Evolutionary conservation across 2,329 filamentous ascomycete species (phyloP).

Genomic region (Macrophomina phaseolina): DNA sequence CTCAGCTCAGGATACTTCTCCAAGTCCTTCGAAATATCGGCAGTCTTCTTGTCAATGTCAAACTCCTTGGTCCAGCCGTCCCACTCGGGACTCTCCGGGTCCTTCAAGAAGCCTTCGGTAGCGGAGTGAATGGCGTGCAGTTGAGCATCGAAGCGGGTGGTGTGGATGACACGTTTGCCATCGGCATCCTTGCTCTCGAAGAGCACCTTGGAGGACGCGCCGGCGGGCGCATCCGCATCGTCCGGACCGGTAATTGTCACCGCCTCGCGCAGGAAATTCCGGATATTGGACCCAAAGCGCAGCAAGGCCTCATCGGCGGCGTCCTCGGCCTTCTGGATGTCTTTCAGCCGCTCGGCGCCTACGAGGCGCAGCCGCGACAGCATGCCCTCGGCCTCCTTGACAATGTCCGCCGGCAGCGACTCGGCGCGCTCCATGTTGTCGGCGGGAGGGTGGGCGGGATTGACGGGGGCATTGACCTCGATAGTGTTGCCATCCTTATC

Average conservation of each 20-base stretch:
- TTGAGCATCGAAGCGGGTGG: constrained; percentile 92
- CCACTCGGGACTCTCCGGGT: constrained; percentile 79
- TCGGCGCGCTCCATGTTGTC: constrained; percentile 50
- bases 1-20: constrained; percentile 86
- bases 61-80: constrained; percentile 75
- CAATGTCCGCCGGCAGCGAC: constrained; percentile 55
- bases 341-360: constrained; percentile 82
- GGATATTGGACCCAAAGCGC: constrained; percentile 87
- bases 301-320: constrained; percentile 94
- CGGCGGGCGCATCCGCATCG: constrained; percentile 46
- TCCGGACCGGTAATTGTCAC: constrained; percentile 82
- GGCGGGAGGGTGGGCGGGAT: constrained; percentile 32
- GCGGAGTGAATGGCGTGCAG: constrained; percentile 93
- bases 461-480: constrained; percentile 22
- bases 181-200: constrained; percentile 93
- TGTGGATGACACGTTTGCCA: constrained; percentile 92
- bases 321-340: constrained; percentile 90
- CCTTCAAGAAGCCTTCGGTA: constrained; percentile 77
- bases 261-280: constrained; percentile 88
- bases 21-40: constrained; percentile 79
- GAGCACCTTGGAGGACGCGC: constrained; percentile 64
- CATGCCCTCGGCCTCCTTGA: constrained; percentile 66
- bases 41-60: constrained; percentile 82
- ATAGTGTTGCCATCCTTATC: constrained; percentile 36
- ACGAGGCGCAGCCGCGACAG: constrained; percentile 77